These are phyloP conservation scores for Thelonectria discophora DNA, from an alignment of 2,329 filamentous ascomycete genomes.

Conservation along the genomic window DNA sequence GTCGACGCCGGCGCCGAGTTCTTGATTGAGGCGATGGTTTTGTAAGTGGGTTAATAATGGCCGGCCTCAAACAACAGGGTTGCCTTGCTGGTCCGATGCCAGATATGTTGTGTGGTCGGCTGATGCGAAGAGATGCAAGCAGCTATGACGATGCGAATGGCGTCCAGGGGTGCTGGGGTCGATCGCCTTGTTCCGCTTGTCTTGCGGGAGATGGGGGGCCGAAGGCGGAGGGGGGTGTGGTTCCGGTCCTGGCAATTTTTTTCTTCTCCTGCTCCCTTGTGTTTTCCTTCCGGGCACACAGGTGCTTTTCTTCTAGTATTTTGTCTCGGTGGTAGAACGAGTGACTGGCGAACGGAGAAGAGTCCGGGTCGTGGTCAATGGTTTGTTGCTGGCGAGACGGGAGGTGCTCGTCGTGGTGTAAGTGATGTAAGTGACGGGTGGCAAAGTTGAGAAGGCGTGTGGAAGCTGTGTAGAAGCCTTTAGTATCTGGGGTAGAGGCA, in stretches of 20 bases:
- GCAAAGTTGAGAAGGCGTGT: conserved; percentile 4
- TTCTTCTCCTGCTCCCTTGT: conserved; percentile 12
- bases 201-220: conserved; percentile 24
- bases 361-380: conserved; percentile 5
- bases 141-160: conserved; percentile 21
- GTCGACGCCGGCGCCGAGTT: conserved; percentile 23
- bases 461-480: conserved; percentile 12
- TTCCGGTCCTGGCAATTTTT: conserved; percentile 25
- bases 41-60: not conserved
- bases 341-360: conserved; percentile 18
- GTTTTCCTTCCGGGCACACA: not conserved
- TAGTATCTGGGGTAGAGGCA: conserved; percentile 19
- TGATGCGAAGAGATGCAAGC: conserved; percentile 19
- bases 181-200: conserved; percentile 24
- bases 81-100: conserved; percentile 11
- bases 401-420: conserved; percentile 17
- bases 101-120: conserved; percentile 6
- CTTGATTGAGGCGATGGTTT: conserved; percentile 11
- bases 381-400: conserved; percentile 8
- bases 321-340: conserved; percentile 25
- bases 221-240: conserved; percentile 22
- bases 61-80: conserved; percentile 2
- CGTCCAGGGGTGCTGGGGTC: conserved; percentile 28
- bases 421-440: conserved; percentile 17
- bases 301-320: conserved; percentile 1